Evolutionary conservation across 2,329 filamentous ascomycete species (phyloP), one percentile per base, ranked within the genome.

Genomic region (Lachnellula arida): DNA sequence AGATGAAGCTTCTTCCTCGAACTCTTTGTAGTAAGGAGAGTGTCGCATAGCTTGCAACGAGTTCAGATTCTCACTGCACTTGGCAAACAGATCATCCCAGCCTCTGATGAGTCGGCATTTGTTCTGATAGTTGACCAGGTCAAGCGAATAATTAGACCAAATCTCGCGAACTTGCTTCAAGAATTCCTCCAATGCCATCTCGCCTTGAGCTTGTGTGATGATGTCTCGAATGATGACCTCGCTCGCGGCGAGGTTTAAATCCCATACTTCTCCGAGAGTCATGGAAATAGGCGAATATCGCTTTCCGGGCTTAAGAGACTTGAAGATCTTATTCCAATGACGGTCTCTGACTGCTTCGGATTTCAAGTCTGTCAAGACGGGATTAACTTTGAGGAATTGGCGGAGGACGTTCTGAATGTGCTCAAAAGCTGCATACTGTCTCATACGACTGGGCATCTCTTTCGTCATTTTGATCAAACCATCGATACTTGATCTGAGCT

Each of bases 351-450:
- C 91, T 15, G 94, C 93, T 72, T 99, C 94, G 0, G 93, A 97
- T 70, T 97, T 96, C 72, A 99, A 80, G 62, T 99, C 94, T 4
- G 86, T 83, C 3, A 99, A 80, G 35, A 97, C 80, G 11, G 87
- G 80, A 68, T 97, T 99, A 65, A 96, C 91, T 72, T 96, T 97
- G 61, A 97, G 80, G 49, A 96, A 81, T 60, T 92, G 87, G 46
- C 91, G 88, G 42, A 99, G 82, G 32, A 95, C 89, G 61, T 85
- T 91, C 71, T 99, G 95, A 40, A 99, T 91, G 68, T 99, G 93
- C 73, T 99, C 95, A 70, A 99, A 99, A n/a, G 95, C 95, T 65
- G 95, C 93, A 72, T 99, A 99, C 69, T 99, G 95, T 58, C 95
- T 87, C 93, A 99, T 97, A 57, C 94, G 87, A 73, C 91, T 96